phyloP scores from a whole-genome alignment of 257 asterid genomes.

The Solanum lignicaule region DNA sequence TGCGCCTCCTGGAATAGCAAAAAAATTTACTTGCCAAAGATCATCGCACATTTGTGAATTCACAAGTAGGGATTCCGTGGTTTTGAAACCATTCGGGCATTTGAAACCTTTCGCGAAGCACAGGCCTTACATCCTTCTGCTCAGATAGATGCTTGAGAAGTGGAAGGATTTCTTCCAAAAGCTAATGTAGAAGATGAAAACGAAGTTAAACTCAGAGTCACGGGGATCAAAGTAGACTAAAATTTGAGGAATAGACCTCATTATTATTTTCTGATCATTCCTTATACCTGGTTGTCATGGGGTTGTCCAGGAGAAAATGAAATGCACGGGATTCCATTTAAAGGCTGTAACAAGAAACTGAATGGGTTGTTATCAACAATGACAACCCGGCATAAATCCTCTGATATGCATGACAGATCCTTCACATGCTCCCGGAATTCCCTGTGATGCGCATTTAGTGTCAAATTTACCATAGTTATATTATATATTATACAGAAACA shows the following conservation, averaged over 20 bases:
- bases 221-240: not conserved
- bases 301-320: conserved; percentile 60
- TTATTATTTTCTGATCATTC: not conserved
- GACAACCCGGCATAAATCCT: conserved; percentile 62
- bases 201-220: not conserved
- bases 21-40: not conserved
- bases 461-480: not conserved
- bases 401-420: conserved; percentile 70
- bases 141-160: conserved; percentile 78
- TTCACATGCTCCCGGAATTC: conserved; percentile 87
- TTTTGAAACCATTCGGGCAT: conserved; percentile 93
- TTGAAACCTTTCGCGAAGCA: conserved; percentile 67
- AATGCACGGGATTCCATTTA: conserved; percentile 88
- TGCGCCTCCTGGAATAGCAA: not conserved
- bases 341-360: conserved; percentile 90
- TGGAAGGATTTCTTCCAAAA: conserved; percentile 85
- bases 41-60: conserved; percentile 28
- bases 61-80: conserved; percentile 71
- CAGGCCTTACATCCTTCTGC: conserved; percentile 74
- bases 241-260: not conserved
- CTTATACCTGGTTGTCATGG: conserved; percentile 62
- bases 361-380: conserved; percentile 95
- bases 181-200: conserved; percentile 28
- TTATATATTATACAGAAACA: not conserved
- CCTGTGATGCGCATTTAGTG: conserved; percentile 27